Base-by-base conservation (phyloP, 352 stramenopile species). In the Albugo laibachii region DNA sequence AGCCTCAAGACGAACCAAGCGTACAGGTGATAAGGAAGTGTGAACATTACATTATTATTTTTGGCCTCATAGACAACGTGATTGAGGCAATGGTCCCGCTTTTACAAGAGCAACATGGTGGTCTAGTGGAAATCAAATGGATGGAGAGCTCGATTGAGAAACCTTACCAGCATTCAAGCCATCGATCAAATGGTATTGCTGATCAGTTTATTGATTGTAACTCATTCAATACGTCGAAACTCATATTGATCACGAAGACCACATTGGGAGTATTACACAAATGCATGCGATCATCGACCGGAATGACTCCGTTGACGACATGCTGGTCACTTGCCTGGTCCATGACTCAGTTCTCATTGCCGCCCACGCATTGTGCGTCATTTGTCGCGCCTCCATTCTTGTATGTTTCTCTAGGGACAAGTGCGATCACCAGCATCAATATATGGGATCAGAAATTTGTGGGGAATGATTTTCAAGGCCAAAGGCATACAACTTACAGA, bases 191-290 rank as follows among this genome's bases (percentile, higher is more conserved):
- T 31, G 24, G 24, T 8, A 31, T 8, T 10, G 3, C 24, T 31
- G 8, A 31, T 31, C 3, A 10, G 24, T 31, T 31, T 8, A 31
- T 8, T 31, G 24, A 31, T 31, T 31, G 24, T 31, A 31, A 31
- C 24, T 31, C 24, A 31, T 31, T 31, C 8, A 57, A 63, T 34
- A 54, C 68, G 34, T 80, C 65, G 36, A 57, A 80, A 24, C 45
- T 87, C 16, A 46, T 87, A 38, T 80, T 83, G 42, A 45, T 84
- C 24, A 77, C 74, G 19, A 66, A 61, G 18, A 80, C 67, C 8
- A 59, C 65, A n/a, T 72, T 82, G 21, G 71, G 71, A 10, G 61
- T 80, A 49, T 31, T 31, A 31, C 24, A 8, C 24, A 31, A 31
- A 31, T 31, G 24, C 8, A 8, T 31, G 8, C 24, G 24, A 31